Conservation (phyloP, 768 basidiomycete genomes). For the Tricholoma matsutake region DNA sequence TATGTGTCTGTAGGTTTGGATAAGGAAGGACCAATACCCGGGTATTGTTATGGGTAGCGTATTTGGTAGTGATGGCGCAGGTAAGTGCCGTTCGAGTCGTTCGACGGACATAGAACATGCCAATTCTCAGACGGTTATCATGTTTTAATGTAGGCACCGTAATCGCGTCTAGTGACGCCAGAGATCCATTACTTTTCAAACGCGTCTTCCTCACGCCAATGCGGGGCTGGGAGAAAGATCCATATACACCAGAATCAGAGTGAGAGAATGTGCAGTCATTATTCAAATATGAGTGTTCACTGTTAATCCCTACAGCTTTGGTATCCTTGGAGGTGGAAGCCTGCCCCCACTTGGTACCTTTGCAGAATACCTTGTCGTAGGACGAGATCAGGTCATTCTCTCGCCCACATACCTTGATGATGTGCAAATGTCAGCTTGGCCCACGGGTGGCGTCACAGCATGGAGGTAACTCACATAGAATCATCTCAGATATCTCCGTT, state of each 20-base stretch:
- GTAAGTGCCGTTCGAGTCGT: constrained; percentile 40
- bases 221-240: constrained; percentile 71
- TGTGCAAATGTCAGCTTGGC: constrained; percentile 72
- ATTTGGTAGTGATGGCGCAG: constrained; percentile 74
- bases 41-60: constrained; percentile 54
- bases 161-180: constrained; percentile 48
- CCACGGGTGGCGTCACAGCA: constrained; percentile 74
- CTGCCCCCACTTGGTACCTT: constrained; percentile 67
- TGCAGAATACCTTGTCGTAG: constrained; percentile 71
- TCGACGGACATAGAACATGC: not conserved
- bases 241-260: constrained; percentile 64
- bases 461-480: constrained; percentile 58
- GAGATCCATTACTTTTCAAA: constrained; percentile 55
- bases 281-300: constrained; percentile 2
- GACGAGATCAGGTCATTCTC: constrained; percentile 60
- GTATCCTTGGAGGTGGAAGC: constrained; percentile 60
- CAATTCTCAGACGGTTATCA: not conserved
- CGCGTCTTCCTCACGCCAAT: constrained; percentile 76
- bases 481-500: not conserved
- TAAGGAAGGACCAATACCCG: constrained; percentile 66
- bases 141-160: constrained; percentile 48
- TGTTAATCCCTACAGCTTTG: constrained; percentile 41
- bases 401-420: constrained; percentile 68
- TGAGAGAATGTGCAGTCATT: constrained; percentile 25
- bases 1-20: constrained; percentile 60